A percentile compares a stretch with the other conserved stretches of the same genome.
These are phyloP conservation scores for Dalbergia cochinchinensis DNA, from an alignment of 306 rosid species.

Conservation along the genomic window DNA sequence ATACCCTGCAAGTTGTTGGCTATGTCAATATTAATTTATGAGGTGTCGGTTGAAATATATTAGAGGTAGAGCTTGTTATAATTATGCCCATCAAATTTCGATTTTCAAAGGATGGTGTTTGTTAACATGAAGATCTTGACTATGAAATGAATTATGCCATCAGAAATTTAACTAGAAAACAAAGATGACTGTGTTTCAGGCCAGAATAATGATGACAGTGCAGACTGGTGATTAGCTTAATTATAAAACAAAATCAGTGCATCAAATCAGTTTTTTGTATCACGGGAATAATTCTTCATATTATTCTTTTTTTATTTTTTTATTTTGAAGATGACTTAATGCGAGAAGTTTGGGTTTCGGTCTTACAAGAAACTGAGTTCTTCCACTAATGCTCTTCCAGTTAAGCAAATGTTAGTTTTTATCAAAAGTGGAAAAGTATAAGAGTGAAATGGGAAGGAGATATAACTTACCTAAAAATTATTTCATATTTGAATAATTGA, in stretches of 20 bases:
- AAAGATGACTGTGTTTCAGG: too few relatives aligned
- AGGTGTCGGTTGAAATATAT: neutral
- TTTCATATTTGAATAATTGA: neutral
- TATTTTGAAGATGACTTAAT: neutral
- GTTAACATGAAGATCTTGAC: neutral
- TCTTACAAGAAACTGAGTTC: neutral
- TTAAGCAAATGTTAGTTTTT: neutral
- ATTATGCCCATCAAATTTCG: conserved; percentile 1
- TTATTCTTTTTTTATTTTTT: neutral
- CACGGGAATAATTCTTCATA: neutral
- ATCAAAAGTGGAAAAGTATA: neutral
- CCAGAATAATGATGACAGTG: too few relatives aligned
- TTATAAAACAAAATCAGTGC: too few relatives aligned
- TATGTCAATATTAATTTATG: conserved; percentile 10
- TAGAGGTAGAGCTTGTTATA: neutral
- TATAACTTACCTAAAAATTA: neutral
- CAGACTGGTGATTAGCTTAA: too few relatives aligned
- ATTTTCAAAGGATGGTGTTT: neutral
- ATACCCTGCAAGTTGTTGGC: neutral
- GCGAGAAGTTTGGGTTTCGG: neutral
- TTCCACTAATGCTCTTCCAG: neutral
- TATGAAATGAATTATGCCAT: neutral
- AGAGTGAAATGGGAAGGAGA: neutral
- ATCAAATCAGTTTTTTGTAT: neutral
- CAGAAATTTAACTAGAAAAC: too few relatives aligned